A percentile compares a stretch with the other conserved stretches of the same genome.
Evolutionary conservation across 2,329 filamentous ascomycete species (phyloP).

Genomic region (Trichoderma guizhouense): DNA sequence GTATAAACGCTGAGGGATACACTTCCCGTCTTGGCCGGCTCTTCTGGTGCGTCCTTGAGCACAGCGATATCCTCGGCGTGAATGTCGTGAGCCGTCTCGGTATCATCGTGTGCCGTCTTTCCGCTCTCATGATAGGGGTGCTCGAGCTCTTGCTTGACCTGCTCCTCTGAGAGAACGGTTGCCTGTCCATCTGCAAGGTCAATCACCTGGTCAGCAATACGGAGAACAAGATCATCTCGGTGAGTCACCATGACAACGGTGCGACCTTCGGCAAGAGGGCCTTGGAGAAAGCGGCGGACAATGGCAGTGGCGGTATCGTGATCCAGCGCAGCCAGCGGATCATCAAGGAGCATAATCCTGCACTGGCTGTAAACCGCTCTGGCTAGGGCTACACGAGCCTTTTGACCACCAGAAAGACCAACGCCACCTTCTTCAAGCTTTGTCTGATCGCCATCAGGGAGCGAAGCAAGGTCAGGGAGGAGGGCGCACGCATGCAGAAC

Average conservation of each 20-base stretch:
- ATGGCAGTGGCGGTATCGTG: conserved; percentile 60
- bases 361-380: conserved; percentile 59
- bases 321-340: conserved; percentile 61
- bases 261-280: conserved; percentile 57
- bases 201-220: conserved; percentile 70
- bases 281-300: conserved; percentile 59
- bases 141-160: conserved; percentile 40
- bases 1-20: conserved; percentile 76
- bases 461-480: conserved; percentile 51
- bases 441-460: conserved; percentile 56
- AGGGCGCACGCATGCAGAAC: conserved; percentile 61
- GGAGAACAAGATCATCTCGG: conserved; percentile 70
- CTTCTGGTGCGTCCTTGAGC: conserved; percentile 32
- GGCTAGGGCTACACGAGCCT: conserved; percentile 60
- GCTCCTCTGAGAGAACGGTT: conserved; percentile 44
- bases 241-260: conserved; percentile 80
- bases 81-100: conserved; percentile 32
- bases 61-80: conserved; percentile 24
- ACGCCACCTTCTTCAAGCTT: conserved; percentile 61
- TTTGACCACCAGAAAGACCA: conserved; percentile 61
- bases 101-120: conserved; percentile 20
- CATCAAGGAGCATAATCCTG: conserved; percentile 57
- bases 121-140: conserved; percentile 34
- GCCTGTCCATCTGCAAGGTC: conserved; percentile 63
- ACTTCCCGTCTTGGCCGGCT: conserved; percentile 54